Conservation (phyloP, 495 filamentous ascomycete species). For the Oidiodendron maius region DNA sequence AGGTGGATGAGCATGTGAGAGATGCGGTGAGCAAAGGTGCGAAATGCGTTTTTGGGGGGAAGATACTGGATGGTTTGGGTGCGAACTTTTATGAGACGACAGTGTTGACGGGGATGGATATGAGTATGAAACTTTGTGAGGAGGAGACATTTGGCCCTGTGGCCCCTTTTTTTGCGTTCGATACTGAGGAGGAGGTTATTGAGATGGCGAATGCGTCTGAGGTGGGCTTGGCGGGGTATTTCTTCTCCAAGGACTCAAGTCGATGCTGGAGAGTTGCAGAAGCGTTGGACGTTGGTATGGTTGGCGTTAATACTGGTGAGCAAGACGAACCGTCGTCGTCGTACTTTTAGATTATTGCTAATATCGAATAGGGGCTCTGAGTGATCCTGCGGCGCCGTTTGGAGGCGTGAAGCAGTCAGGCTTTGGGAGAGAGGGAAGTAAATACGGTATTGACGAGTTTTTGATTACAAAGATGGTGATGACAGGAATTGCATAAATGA, state of each 20-base stretch:
- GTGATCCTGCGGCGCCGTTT: constrained; percentile 78
- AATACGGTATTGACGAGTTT: constrained; percentile 89
- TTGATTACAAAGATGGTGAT: constrained; percentile 81
- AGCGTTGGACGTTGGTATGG: constrained; percentile 84
- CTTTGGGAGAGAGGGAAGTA: constrained; percentile 87
- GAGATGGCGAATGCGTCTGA: constrained; percentile 68
- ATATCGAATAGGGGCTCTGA: constrained; percentile 72
- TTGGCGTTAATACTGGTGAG: constrained; percentile 66
- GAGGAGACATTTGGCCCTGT: constrained; percentile 91
- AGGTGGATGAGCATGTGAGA: constrained; percentile 71
- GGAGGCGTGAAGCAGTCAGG: constrained; percentile 95
- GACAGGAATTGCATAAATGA: too few species aligned
- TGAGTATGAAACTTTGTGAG: constrained; percentile 66
- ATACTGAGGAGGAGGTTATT: constrained; percentile 78
- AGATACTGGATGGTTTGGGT: constrained; percentile 57
- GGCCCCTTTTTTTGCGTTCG: constrained; percentile 76
- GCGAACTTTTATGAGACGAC: constrained; percentile 79
- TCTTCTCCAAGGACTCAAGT: constrained; percentile 70
- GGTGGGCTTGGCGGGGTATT: constrained; percentile 82
- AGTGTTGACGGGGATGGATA: constrained; percentile 72
- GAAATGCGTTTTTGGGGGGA: constrained; percentile 63
- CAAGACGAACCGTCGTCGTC: too few species aligned
- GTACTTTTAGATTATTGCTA: too few species aligned
- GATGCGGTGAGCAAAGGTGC: constrained; percentile 74
- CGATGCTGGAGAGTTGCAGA: constrained; percentile 74